These are phyloP conservation scores for Saprolegnia diclina DNA, from an alignment of 352 stramenopile genomes.

Conservation along the genomic window DNA sequence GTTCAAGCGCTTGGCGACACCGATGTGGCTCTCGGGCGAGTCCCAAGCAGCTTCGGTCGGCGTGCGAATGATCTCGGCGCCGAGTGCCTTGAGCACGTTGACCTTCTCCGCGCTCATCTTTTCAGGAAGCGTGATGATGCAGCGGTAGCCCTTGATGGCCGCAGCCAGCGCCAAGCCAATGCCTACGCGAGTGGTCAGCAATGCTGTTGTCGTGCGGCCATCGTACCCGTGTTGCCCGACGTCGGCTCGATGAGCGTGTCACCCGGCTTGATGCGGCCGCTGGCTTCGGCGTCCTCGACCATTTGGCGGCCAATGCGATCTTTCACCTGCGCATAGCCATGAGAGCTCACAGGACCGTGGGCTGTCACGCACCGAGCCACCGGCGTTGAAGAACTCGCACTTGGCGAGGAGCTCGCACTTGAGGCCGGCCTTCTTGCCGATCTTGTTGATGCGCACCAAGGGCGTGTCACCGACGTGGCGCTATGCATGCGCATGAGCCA, in stretches of 20 bases:
- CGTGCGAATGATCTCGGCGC: slow-evolving; percentile 93
- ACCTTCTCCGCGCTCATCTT: slow-evolving; percentile 97
- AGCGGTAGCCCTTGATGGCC: slow-evolving; percentile 94
- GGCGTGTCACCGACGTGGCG: slow-evolving; percentile 87
- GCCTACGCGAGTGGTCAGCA: slow-evolving; percentile 28
- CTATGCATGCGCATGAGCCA: background rate
- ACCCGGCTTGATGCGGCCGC: slow-evolving; percentile 88
- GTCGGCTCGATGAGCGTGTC: slow-evolving; percentile 97
- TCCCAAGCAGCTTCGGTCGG: slow-evolving; percentile 94
- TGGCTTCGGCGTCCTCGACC: slow-evolving; percentile 88
- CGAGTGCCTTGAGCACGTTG: slow-evolving; percentile 92
- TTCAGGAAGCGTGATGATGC: slow-evolving; percentile 87
- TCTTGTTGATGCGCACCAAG: slow-evolving; percentile 89
- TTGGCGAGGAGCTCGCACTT: slow-evolving; percentile 92
- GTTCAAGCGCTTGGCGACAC: slow-evolving; percentile 87
- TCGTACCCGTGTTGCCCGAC: slow-evolving; percentile 91
- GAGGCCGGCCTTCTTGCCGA: slow-evolving; percentile 70
- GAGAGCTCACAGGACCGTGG: background rate
- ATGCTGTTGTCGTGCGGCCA: background rate
- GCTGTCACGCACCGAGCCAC: slow-evolving; percentile 51
- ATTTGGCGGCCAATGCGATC: slow-evolving; percentile 87
- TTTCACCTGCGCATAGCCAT: slow-evolving; percentile 52
- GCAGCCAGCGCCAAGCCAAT: slow-evolving; percentile 95
- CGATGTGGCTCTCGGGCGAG: slow-evolving; percentile 92
- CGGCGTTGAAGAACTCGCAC: slow-evolving; percentile 96